phyloP scores from a whole-genome alignment of 2,329 filamentous ascomycete genomes.

The Gnomoniopsis smithogilvyi region DNA sequence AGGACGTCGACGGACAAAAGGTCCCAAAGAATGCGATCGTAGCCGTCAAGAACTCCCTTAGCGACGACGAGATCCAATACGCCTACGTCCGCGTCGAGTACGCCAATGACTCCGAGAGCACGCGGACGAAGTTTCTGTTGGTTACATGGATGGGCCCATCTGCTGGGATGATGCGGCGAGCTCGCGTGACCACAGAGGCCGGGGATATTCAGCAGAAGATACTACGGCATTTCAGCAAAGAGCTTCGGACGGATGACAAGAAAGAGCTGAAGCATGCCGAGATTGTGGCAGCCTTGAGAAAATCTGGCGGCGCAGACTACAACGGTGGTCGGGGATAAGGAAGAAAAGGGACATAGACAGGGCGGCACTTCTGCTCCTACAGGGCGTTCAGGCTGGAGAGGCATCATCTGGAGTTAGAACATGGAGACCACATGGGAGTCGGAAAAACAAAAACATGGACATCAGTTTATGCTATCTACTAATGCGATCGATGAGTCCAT shows the following conservation, averaged over 20 bases:
- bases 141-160: slow-evolving; percentile 65
- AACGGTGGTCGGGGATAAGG: slow-evolving; percentile 62
- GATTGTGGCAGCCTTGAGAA: slow-evolving; percentile 58
- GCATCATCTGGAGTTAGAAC: neutral
- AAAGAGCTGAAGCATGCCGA: slow-evolving; percentile 60
- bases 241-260: slow-evolving; percentile 59
- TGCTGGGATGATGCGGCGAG: slow-evolving; percentile 68
- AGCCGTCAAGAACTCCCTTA: slow-evolving; percentile 48
- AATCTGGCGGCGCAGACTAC: slow-evolving; percentile 69
- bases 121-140: slow-evolving; percentile 65
- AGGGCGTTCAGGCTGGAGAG: neutral
- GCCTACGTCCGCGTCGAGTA: slow-evolving; percentile 65
- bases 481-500: neutral
- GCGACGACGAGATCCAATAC: slow-evolving; percentile 61
- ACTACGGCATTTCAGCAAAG: slow-evolving; percentile 62
- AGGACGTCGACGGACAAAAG: slow-evolving; percentile 56
- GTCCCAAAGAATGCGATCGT: slow-evolving; percentile 65
- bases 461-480: neutral
- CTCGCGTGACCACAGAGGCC: slow-evolving; percentile 64
- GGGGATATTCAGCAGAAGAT: slow-evolving; percentile 58
- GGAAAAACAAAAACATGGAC: neutral
- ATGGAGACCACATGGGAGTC: neutral
- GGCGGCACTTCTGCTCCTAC: neutral
- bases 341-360: neutral
- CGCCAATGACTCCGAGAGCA: slow-evolving; percentile 68